phyloP scores from a whole-genome alignment of 179 eudicot genomes.

The Spergularia azorica region DNA sequence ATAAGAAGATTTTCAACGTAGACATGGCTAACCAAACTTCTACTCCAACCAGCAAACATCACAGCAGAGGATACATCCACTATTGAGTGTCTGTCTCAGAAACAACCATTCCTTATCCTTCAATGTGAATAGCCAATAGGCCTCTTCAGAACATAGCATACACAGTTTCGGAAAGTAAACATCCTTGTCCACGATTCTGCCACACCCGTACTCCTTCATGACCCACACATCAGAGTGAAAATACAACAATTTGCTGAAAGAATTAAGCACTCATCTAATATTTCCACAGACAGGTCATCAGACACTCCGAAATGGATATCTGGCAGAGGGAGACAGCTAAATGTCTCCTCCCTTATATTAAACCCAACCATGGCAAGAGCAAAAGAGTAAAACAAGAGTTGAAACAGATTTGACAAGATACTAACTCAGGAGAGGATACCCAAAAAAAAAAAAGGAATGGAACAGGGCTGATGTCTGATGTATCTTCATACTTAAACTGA shows the following conservation, averaged over 20 bases:
- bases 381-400: too few relatives aligned
- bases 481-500: too few relatives aligned
- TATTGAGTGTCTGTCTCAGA: background rate
- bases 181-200: conserved; percentile 15
- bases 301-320: background rate
- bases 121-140: conserved; percentile 1
- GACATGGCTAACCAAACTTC: background rate
- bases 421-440: too few relatives aligned
- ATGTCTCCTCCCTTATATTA: conserved; percentile 21
- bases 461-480: too few relatives aligned
- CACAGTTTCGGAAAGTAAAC: background rate
- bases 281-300: background rate
- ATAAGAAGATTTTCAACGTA: conserved; percentile 15
- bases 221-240: conserved; percentile 15
- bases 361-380: background rate
- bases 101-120: conserved; percentile 2
- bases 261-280: conserved; percentile 16
- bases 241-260: background rate
- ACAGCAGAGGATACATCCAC: background rate
- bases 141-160: background rate
- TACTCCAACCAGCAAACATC: background rate
- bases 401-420: too few relatives aligned
- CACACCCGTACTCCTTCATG: conserved; percentile 27
- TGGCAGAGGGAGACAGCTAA: conserved; percentile 17
- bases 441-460: too few relatives aligned